These are phyloP conservation scores for Opeltia flavorubescens DNA, from an alignment of 495 filamentous ascomycete species.

Conservation along the genomic window DNA sequence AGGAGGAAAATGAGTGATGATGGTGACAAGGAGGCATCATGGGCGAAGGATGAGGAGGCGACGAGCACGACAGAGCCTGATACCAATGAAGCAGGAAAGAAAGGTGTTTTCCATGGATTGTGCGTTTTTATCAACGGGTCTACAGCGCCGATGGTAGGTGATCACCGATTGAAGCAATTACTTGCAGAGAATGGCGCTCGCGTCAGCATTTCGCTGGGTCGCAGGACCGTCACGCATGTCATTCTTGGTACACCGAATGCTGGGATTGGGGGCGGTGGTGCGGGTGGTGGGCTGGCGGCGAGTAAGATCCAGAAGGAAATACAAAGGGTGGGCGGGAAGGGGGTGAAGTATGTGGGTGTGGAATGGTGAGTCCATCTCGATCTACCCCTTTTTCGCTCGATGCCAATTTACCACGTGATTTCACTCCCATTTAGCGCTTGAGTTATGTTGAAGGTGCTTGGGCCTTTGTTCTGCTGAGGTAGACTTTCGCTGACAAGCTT, in stretches of 20 bases:
- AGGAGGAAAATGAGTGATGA: conserved; percentile 18
- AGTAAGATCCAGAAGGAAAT: conserved; percentile 79
- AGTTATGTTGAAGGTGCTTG: neutral
- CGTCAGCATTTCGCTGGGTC: conserved; percentile 51
- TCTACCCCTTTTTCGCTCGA: conserved; percentile 25
- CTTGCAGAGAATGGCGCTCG: conserved; percentile 58
- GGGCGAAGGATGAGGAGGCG: conserved; percentile 14
- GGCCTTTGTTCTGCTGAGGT: neutral
- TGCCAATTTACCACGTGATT: neutral
- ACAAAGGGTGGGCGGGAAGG: conserved; percentile 40
- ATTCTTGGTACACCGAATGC: conserved; percentile 53
- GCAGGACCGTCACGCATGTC: conserved; percentile 71
- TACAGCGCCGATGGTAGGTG: conserved; percentile 65
- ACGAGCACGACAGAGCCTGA: conserved; percentile 4
- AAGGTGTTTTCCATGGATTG: conserved; percentile 47
- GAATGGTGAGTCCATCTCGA: conserved; percentile 55
- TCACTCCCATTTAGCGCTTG: neutral
- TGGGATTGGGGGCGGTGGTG: conserved; percentile 29
- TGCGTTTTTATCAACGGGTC: conserved; percentile 82
- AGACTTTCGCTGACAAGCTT: neutral
- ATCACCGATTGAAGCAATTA: conserved; percentile 73
- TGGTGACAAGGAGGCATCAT: conserved; percentile 17
- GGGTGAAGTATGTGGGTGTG: conserved; percentile 67
- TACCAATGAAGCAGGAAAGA: conserved; percentile 7
- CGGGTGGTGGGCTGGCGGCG: conserved; percentile 67